Percentiles rank a stretch among this genome's conserved stretches.
phyloP scores from a whole-genome alignment of 1,284 basidiomycete species.

The Rhodotorula sp. region DNA sequence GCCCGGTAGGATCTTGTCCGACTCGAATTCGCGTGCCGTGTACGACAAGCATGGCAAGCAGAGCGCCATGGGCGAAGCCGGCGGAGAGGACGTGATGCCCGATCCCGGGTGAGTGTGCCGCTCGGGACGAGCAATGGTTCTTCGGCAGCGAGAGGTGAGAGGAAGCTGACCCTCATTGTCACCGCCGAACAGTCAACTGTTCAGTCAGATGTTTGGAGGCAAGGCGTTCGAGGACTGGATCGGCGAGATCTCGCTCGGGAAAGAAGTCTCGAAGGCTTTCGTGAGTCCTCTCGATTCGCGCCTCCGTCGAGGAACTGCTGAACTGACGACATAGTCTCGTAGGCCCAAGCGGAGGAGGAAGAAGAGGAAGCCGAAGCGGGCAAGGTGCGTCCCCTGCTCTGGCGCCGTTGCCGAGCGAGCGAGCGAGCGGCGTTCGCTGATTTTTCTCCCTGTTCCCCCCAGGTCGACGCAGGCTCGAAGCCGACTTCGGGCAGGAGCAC shows the following conservation, averaged over 20 bases:
- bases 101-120: constrained; percentile 36
- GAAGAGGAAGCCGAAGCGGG: constrained; percentile 29
- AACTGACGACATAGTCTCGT: not conserved
- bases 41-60: constrained; percentile 77
- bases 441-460: not conserved
- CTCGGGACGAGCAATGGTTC: not conserved
- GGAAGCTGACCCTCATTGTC: not conserved
- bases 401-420: not conserved
- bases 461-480: constrained; percentile 3
- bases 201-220: constrained; percentile 42
- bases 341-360: constrained; percentile 21
- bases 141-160: too few relatives aligned
- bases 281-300: constrained; percentile 4
- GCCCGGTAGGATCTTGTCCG: constrained; percentile 44
- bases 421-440: not conserved
- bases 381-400: constrained; percentile 18
- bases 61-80: constrained; percentile 33
- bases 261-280: constrained; percentile 40
- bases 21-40: constrained; percentile 76
- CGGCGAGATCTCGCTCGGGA: constrained; percentile 43
- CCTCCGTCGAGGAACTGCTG: not conserved
- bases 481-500: not conserved
- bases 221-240: constrained; percentile 44
- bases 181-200: constrained; percentile 16
- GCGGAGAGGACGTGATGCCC: constrained; percentile 41